phyloP scores from a whole-genome alignment of 805 yeast genomes.

The Candida vaughaniae region DNA sequence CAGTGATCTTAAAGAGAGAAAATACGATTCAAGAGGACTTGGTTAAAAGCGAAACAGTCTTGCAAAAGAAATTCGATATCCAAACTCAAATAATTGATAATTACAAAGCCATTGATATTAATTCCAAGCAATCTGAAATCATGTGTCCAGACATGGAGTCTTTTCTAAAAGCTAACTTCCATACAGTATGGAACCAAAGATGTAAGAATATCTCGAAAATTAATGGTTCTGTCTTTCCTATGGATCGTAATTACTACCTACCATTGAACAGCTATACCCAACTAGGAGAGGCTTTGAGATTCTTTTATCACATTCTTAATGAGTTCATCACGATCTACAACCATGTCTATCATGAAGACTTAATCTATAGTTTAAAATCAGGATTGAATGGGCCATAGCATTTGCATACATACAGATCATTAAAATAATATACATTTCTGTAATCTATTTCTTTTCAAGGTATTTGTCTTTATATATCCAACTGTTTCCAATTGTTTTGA shows the following conservation, averaged over 20 bases:
- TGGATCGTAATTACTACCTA: slow-evolving; percentile 22
- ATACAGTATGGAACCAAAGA: slow-evolving; percentile 10
- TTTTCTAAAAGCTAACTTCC: slow-evolving; percentile 11
- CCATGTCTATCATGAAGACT: slow-evolving; percentile 9
- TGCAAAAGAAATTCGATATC: slow-evolving; percentile 3
- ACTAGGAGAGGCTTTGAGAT: slow-evolving; percentile 30
- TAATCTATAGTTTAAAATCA: slow-evolving; percentile 17
- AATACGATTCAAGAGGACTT: slow-evolving; percentile 26
- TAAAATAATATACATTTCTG: background rate
- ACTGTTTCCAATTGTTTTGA: slow-evolving; percentile 60
- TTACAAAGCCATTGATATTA: slow-evolving; percentile 6
- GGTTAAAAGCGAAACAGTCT: slow-evolving; percentile 25
- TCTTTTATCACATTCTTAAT: slow-evolving; percentile 26
- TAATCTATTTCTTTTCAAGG: slow-evolving; percentile 2
- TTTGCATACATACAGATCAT: slow-evolving; percentile 6
- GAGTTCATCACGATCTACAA: slow-evolving; percentile 30
- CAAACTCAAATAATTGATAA: slow-evolving; percentile 4
- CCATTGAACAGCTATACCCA: slow-evolving; percentile 33
- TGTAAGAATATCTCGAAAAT: slow-evolving; percentile 2
- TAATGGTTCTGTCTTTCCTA: slow-evolving; percentile 2
- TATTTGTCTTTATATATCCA: slow-evolving; percentile 79
- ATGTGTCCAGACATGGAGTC: slow-evolving; percentile 10
- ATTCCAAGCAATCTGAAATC: slow-evolving; percentile 4
- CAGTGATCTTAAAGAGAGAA: slow-evolving; percentile 29
- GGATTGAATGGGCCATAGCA: slow-evolving; percentile 12